These are phyloP conservation scores for Lippia alba DNA, from an alignment of 305 asterid species.

Conservation along the genomic window DNA sequence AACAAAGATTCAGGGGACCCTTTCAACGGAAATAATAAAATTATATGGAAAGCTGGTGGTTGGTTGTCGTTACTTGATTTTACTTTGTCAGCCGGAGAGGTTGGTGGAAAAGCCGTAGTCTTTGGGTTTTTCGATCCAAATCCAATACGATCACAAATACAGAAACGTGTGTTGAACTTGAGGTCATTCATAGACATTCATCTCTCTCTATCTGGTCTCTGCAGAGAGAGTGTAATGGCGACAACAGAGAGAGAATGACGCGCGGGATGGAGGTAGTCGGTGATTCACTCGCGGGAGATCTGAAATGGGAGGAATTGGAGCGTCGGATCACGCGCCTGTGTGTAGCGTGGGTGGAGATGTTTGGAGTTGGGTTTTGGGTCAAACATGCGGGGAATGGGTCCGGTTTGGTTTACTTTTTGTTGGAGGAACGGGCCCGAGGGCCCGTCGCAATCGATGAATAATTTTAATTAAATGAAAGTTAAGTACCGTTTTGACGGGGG, in stretches of 20 bases:
- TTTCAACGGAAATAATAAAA: conserved; percentile 31
- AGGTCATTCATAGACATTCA: background rate
- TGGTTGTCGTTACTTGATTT: conserved; percentile 6
- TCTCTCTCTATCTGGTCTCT: background rate
- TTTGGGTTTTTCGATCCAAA: conserved; percentile 6
- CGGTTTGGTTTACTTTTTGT: no score
- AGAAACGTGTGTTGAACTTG: conserved; percentile 11
- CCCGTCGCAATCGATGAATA: background rate
- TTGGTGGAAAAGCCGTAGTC: conserved; percentile 21
- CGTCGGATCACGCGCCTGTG: conserved; percentile 24
- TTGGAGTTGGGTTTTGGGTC: background rate
- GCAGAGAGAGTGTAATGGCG: background rate
- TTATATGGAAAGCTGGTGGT: conserved; percentile 18
- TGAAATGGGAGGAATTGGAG: conserved; percentile 6
- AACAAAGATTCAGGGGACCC: conserved; percentile 31
- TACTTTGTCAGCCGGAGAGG: conserved; percentile 16
- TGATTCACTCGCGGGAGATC: conserved; percentile 35
- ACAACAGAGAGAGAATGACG: conserved; percentile 41
- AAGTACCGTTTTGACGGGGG: background rate
- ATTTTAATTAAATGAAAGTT: no score
- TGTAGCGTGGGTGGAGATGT: background rate
- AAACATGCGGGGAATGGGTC: background rate
- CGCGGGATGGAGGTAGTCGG: conserved; percentile 45
- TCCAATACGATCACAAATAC: background rate
- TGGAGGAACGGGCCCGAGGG: background rate